Percentiles rank a stretch among this genome's conserved stretches.
Conservation (phyloP, 2,329 filamentous ascomycete species). For the Dothistroma pini region DNA sequence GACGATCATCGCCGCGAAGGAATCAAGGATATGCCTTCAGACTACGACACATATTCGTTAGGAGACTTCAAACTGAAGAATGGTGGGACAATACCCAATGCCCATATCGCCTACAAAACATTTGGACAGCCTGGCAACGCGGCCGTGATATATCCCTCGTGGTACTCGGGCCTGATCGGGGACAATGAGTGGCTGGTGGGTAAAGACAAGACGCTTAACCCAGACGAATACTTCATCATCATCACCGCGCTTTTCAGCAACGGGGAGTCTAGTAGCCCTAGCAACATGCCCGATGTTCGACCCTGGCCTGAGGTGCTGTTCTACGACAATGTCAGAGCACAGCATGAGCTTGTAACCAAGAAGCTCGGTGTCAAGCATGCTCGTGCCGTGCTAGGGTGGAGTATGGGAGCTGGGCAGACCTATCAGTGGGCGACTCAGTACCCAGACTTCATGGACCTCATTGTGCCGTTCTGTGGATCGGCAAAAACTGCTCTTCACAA, state of each 20-base stretch:
- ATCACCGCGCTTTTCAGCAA: constrained; percentile 68
- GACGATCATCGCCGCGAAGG: not conserved
- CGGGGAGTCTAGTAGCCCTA: constrained; percentile 64
- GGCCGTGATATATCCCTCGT: constrained; percentile 71
- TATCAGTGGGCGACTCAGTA: constrained; percentile 38
- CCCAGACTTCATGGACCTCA: constrained; percentile 59
- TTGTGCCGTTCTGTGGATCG: constrained; percentile 63
- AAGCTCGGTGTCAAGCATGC: constrained; percentile 59
- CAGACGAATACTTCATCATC: constrained; percentile 64
- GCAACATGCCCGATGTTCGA: constrained; percentile 48
- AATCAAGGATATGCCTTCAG: constrained; percentile 14
- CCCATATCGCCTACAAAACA: constrained; percentile 73
- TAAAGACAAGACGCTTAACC: constrained; percentile 60
- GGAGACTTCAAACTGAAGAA: constrained; percentile 55
- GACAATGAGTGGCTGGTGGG: constrained; percentile 75
- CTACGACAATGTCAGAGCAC: constrained; percentile 67
- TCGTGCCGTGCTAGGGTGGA: constrained; percentile 64
- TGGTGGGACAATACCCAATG: constrained; percentile 58
- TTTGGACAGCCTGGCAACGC: constrained; percentile 61
- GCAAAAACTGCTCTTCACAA: constrained; percentile 65
- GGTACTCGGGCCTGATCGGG: constrained; percentile 66
- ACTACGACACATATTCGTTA: constrained; percentile 47
- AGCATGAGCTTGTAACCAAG: constrained; percentile 63
- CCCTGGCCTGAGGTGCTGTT: constrained; percentile 62
- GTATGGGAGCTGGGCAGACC: constrained; percentile 66